phyloP scores from a whole-genome alignment of 108 stramenopile species.

The Cylindrotheca closterium region DNA sequence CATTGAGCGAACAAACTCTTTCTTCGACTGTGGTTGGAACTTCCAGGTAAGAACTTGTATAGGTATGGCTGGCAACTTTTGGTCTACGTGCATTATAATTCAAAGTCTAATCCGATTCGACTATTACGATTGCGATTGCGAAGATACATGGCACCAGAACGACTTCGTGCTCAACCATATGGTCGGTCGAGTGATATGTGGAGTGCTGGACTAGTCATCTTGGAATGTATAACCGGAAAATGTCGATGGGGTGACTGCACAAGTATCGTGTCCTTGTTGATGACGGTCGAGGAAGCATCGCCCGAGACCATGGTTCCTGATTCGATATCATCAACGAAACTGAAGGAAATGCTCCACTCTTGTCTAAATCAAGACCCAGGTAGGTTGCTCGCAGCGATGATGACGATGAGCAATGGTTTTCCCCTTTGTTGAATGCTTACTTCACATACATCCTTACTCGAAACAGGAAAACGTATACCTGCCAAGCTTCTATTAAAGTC shows the following conservation, averaged over 20 bases:
- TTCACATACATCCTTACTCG: background rate
- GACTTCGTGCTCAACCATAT: constrained; percentile 75
- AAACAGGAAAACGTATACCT: constrained; percentile 66
- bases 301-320: constrained; percentile 35
- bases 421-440: background rate
- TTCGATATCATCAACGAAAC: constrained; percentile 2
- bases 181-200: constrained; percentile 82
- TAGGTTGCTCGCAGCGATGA: constrained; percentile 11
- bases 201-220: constrained; percentile 83
- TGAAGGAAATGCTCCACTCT: constrained; percentile 40
- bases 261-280: constrained; percentile 55
- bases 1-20: constrained; percentile 44
- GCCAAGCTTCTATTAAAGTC: constrained; percentile 54
- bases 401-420: background rate
- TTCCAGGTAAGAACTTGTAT: constrained; percentile 16
- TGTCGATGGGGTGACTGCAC: constrained; percentile 55
- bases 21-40: constrained; percentile 87
- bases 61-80: background rate
- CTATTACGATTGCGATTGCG: too few relatives aligned
- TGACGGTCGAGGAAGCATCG: constrained; percentile 60
- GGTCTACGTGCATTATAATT: too few relatives aligned
- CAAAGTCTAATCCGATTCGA: too few relatives aligned
- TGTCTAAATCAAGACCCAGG: constrained; percentile 46
- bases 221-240: constrained; percentile 64
- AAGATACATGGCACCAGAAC: constrained; percentile 88